Conservation (phyloP, 257 asterid species). For the Solanum arcanum region DNA sequence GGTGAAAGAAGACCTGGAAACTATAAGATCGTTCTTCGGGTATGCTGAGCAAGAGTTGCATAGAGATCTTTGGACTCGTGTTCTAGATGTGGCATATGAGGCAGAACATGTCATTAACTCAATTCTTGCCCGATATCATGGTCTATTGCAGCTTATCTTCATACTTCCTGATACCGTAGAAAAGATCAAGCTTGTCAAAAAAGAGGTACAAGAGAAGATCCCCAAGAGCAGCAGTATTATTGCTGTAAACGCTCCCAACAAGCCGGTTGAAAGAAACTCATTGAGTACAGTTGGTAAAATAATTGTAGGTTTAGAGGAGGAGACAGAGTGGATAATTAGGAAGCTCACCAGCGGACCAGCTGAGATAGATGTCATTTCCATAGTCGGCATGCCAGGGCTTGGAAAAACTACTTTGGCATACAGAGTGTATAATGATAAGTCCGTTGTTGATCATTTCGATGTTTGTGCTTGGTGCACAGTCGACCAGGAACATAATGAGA, state of each 20-base stretch:
- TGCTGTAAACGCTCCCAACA: neutral
- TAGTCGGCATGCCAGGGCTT: neutral
- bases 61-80: neutral
- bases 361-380: neutral
- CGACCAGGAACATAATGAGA: neutral
- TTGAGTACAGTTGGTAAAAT: neutral
- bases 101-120: neutral
- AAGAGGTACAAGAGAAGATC: neutral
- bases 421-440: neutral
- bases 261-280: neutral
- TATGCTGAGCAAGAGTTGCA: neutral
- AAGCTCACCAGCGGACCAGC: neutral
- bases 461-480: slow-evolving; percentile 1
- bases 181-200: neutral
- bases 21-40: neutral
- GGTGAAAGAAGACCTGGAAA: neutral
- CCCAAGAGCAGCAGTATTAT: neutral
- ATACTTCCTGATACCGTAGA: neutral
- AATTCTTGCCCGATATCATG: neutral
- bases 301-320: neutral
- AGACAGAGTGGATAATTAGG: neutral
- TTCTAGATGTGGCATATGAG: neutral
- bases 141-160: neutral
- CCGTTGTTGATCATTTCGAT: neutral
- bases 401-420: neutral